phyloP scores from a whole-genome alignment of 2,329 filamentous ascomycete genomes.

The Thielaviopsis ethacetica region DNA sequence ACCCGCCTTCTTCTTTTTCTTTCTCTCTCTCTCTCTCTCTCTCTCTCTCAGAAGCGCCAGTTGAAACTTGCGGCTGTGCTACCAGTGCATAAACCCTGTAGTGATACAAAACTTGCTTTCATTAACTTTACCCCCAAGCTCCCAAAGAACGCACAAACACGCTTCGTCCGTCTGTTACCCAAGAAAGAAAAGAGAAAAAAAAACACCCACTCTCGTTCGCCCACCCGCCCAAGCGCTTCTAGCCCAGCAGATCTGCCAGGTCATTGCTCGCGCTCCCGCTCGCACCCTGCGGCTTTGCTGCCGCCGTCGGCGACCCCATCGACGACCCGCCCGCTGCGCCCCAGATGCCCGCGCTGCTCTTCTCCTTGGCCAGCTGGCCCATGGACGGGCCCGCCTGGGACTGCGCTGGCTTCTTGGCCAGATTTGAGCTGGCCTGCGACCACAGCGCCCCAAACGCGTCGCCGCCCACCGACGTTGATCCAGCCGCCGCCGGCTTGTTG shows the following conservation, averaged over 20 bases:
- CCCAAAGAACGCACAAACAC: too few species aligned
- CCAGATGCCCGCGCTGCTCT: constrained; percentile 90
- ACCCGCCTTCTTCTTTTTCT: background rate
- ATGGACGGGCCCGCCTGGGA: constrained; percentile 59
- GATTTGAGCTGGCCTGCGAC: constrained; percentile 54
- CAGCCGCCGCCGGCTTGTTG: constrained; percentile 31
- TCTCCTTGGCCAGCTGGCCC: constrained; percentile 94
- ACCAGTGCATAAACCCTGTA: background rate
- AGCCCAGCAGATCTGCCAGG: constrained; percentile 33
- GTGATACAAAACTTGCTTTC: too few species aligned
- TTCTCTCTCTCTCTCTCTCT: background rate
- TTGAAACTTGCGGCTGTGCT: background rate
- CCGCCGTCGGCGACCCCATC: constrained; percentile 5
- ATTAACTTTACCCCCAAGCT: background rate
- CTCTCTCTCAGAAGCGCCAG: background rate
- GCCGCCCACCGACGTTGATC: constrained; percentile 42
- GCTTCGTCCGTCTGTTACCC: too few species aligned
- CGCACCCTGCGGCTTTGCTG: constrained; percentile 14
- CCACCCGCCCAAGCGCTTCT: constrained; percentile 13
- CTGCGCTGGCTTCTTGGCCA: constrained; percentile 54
- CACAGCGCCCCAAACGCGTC: constrained; percentile 88
- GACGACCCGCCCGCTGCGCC: constrained; percentile 42
- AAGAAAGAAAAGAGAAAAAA: too few species aligned
- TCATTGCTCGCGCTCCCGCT: constrained; percentile 19
- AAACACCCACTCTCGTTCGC: background rate